Base-by-base conservation (phyloP, 225 moss, liverwort and hornwort genomes). In the Polytrichum commune region DNA sequence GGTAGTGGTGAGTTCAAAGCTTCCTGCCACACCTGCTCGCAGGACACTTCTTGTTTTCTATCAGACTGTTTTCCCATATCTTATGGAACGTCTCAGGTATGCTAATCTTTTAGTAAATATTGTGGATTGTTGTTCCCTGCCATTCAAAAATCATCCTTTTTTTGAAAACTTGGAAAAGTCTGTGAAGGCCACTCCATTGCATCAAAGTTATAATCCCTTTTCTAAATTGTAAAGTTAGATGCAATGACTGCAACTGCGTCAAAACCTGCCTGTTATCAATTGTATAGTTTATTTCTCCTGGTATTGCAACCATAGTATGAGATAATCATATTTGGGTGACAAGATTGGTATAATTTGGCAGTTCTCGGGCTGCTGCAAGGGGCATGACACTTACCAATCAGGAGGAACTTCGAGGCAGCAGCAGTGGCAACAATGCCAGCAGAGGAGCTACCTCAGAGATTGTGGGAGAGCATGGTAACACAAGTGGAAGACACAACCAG, bases 11-110 rank as follows among this genome's bases (percentile, higher is more conserved):
- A 69, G 70, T 28, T 30, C 90, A 74, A 91, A 87, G 71, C 91
- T 98, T 77, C 92, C 97, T 65, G 83, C 92, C 64, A 84, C 94
- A 29, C 97, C 97, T 9, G 97, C 97, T 63, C 89, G 91, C 72
- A 85, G 97, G 80, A 83, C 82, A 55, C 82, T 89, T 46, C 83
- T 98, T 22, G 95, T 94, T 55, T 94, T 94, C 73, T 94, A 91
- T 75, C 94, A 98, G 77, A 91, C 94, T 28, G 88, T 95, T 29
- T 77, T 98, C 55, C 97, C 97, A 6, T 95, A 98, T 72, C 74
- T 98, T 53, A 83, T 88, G 27, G 92, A 98, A 69, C 89, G 97
- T 57, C 91, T 98, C 66, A 98, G 97, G 97, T 98, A 78, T 72
- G 79, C 18, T 65, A 27, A 8, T 60, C 30, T 13, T 13, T 1